Conservation (phyloP, 345 rosid species). For the Fremontodendron californicum region DNA sequence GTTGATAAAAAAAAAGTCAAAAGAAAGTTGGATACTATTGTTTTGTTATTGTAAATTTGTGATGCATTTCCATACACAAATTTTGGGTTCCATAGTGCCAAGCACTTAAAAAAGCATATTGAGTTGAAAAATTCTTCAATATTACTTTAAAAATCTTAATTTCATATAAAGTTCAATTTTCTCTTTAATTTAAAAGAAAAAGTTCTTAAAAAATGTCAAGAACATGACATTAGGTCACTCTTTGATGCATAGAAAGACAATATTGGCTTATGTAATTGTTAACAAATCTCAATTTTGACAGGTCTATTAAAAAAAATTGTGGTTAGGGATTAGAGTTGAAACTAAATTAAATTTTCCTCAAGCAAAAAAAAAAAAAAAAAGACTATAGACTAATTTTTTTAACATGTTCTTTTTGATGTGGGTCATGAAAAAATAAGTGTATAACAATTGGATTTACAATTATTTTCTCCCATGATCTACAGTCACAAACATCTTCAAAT, state of each 20-base stretch:
- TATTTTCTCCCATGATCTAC: background rate
- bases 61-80: conserved; percentile 13
- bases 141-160: background rate
- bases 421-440: background rate
- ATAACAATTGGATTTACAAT: background rate
- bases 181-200: background rate
- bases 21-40: conserved; percentile 5
- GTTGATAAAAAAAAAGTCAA: background rate
- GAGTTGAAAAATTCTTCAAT: background rate
- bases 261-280: background rate
- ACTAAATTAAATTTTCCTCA: too few relatives aligned
- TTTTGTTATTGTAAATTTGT: background rate
- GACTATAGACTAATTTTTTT: background rate
- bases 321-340: background rate
- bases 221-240: background rate
- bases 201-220: background rate
- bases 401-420: background rate
- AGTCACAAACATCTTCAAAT: too few relatives aligned
- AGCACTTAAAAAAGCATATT: conserved; percentile 9
- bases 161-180: background rate
- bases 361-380: too few relatives aligned
- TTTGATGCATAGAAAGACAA: background rate
- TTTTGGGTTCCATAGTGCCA: conserved; percentile 5
- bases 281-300: too few relatives aligned
- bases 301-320: background rate